A percentile compares a stretch with the other conserved stretches of the same genome.
Evolutionary conservation across 768 basidiomycete genomes (phyloP).

Genomic region (Dioszegia hungarica): DNA sequence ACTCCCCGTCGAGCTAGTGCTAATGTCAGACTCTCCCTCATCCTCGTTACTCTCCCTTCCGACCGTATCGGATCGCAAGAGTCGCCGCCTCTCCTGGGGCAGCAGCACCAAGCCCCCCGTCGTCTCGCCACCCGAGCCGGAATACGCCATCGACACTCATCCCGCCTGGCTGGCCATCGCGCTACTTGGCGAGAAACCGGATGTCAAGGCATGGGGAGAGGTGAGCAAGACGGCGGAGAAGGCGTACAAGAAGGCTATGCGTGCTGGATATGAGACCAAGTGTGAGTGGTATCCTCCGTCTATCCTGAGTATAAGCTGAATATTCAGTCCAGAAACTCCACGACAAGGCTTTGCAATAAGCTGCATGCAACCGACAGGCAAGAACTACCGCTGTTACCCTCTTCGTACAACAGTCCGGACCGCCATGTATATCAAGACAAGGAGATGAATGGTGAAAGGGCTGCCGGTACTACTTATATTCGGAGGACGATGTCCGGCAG

Average conservation of each 20-base stretch:
- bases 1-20: no score
- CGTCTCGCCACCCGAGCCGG: background rate
- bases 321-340: background rate
- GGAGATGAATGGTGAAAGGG: no score
- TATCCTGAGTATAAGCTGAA: background rate
- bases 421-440: no score
- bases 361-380: no score
- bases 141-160: conserved; percentile 1
- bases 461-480: no score
- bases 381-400: no score
- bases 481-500: no score
- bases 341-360: background rate
- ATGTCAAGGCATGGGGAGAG: conserved; percentile 3
- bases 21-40: background rate
- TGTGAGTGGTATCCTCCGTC: background rate
- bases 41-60: background rate
- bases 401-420: no score
- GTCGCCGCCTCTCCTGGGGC: background rate
- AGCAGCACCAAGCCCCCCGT: background rate
- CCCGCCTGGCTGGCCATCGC: conserved; percentile 3
- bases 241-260: conserved; percentile 3
- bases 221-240: background rate
- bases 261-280: conserved; percentile 1
- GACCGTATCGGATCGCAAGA: background rate
- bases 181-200: background rate